phyloP scores from a whole-genome alignment of 2,329 filamentous ascomycete species.

The Colletotrichum sp. region DNA sequence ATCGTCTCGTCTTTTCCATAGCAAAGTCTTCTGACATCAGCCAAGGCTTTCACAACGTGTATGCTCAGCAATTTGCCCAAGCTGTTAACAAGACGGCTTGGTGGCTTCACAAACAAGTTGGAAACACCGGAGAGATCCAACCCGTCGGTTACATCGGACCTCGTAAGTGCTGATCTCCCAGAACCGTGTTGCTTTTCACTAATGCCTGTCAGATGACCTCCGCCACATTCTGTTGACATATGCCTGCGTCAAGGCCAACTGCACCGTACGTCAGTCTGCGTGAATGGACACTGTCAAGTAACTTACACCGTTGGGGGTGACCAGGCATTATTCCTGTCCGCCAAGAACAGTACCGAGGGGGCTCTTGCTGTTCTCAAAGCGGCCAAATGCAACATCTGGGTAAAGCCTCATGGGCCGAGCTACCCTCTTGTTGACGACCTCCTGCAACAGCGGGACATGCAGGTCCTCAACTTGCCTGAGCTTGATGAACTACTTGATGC shows the following conservation, averaged over 20 bases:
- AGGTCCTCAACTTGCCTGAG: not conserved
- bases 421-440: not conserved
- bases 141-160: not conserved
- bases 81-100: not conserved
- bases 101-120: not conserved
- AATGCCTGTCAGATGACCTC: not conserved
- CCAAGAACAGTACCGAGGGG: not conserved
- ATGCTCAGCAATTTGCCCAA: rapidly evolving
- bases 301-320: not conserved
- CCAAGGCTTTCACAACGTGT: rapidly evolving
- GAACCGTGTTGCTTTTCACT: not conserved
- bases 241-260: not conserved
- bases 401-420: not conserved
- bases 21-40: not conserved
- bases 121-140: not conserved
- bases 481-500: not conserved
- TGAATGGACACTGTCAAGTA: rapidly evolving
- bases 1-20: rapidly evolving
- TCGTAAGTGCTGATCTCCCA: not conserved
- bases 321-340: not conserved
- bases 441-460: not conserved
- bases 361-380: not conserved
- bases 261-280: not conserved
- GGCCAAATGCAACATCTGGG: not conserved
- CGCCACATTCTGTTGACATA: not conserved